A percentile compares a stretch with the other conserved stretches of the same genome.
Evolutionary conservation across 805 yeast species (phyloP).

Genomic region (Candida schatavii): DNA sequence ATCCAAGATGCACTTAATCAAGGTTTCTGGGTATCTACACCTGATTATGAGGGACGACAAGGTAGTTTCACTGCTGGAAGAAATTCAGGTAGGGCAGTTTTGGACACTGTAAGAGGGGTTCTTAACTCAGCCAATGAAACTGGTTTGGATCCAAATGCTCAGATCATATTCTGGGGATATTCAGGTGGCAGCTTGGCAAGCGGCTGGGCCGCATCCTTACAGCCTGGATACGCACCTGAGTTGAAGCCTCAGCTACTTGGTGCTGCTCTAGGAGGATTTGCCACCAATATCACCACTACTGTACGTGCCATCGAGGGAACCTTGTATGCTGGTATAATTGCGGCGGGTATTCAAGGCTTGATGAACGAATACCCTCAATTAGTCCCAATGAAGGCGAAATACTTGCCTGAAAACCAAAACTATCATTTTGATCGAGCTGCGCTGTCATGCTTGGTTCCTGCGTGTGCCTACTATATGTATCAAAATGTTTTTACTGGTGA

Average conservation of each 20-base stretch:
- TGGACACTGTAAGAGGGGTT: constrained; percentile 16
- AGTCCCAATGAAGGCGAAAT: constrained; percentile 1
- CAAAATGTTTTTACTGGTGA: neutral
- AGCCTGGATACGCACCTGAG: constrained; percentile 24
- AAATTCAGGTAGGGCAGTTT: constrained; percentile 12
- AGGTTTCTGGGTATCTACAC: constrained; percentile 14
- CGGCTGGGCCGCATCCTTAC: constrained; percentile 23
- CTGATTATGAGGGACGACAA: constrained; percentile 17
- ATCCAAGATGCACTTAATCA: constrained; percentile 13
- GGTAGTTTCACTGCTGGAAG: constrained; percentile 16
- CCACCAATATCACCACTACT: constrained; percentile 21
- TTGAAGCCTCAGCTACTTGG: constrained; percentile 19
- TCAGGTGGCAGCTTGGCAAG: constrained; percentile 25
- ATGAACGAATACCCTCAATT: constrained; percentile 24
- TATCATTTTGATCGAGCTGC: constrained; percentile 1
- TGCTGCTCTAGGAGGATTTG: constrained; percentile 29
- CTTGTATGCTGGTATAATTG: constrained; percentile 20
- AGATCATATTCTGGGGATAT: constrained; percentile 18
- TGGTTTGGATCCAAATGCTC: constrained; percentile 12
- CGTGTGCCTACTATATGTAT: neutral
- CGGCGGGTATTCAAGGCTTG: constrained; percentile 23
- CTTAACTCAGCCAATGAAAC: constrained; percentile 14
- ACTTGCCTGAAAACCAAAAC: constrained; percentile 5
- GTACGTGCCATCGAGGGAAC: constrained; percentile 19
- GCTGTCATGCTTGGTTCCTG: constrained; percentile 19